These are phyloP conservation scores for Incumbomyces delicatus DNA, from an alignment of 2,329 filamentous ascomycete species.

Conservation along the genomic window DNA sequence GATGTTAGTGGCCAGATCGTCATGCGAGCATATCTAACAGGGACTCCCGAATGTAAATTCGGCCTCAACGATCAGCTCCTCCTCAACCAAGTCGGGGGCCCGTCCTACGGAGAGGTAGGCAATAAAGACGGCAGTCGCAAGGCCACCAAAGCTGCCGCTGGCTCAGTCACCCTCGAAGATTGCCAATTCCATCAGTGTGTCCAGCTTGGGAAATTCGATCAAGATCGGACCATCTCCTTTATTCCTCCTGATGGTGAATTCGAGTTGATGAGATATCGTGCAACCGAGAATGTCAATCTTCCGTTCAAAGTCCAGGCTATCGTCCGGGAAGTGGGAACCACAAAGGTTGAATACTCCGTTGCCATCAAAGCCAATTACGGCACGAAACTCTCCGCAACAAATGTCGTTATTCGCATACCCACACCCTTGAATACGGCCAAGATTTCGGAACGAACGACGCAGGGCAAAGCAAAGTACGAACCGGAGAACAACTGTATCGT, in stretches of 20 bases:
- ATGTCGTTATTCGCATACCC: constrained; percentile 86
- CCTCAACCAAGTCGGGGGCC: constrained; percentile 72
- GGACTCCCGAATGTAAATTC: constrained; percentile 97
- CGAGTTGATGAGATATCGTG: constrained; percentile 96
- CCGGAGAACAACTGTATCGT: constrained; percentile 96
- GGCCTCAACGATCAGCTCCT: constrained; percentile 91
- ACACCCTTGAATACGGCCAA: constrained; percentile 93
- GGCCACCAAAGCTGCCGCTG: constrained; percentile 88
- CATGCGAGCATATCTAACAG: constrained; percentile 94
- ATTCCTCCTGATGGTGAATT: constrained; percentile 96
- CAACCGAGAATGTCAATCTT: constrained; percentile 95
- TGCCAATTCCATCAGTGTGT: constrained; percentile 99
- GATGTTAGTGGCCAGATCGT: constrained; percentile 96
- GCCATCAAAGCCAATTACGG: constrained; percentile 96
- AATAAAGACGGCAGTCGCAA: constrained; percentile 63
- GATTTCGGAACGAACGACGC: constrained; percentile 83
- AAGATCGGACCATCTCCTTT: constrained; percentile 92
- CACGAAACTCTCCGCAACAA: constrained; percentile 91
- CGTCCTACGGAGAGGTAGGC: constrained; percentile 42
- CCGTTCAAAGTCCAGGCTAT: constrained; percentile 99
- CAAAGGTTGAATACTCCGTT: constrained; percentile 97
- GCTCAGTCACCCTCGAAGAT: constrained; percentile 90
- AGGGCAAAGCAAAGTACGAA: constrained; percentile 97
- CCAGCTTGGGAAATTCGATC: constrained; percentile 92
- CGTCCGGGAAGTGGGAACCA: constrained; percentile 92